Conservation (phyloP, 495 filamentous ascomycete species). For the Beverwykella pulmonaria region DNA sequence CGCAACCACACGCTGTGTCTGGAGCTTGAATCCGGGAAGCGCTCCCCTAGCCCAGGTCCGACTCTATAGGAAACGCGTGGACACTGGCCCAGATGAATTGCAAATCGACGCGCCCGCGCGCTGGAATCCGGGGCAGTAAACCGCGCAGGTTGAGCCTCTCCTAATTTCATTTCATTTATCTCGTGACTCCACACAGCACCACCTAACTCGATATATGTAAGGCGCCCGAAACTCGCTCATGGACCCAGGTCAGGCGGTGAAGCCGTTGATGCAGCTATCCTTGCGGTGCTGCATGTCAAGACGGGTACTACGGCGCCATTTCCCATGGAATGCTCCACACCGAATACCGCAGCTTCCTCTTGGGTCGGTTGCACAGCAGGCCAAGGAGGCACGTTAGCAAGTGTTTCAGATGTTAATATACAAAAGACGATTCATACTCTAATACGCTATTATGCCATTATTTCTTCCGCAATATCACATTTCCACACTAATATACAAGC, state of each 20-base stretch:
- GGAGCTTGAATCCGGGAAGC: constrained; percentile 14
- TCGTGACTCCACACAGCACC: neutral
- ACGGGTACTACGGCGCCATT: constrained; percentile 1
- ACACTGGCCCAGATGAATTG: neutral
- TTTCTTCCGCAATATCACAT: neutral
- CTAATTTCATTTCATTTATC: neutral
- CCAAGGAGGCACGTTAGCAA: neutral
- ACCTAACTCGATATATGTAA: constrained; percentile 4
- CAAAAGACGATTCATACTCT: neutral
- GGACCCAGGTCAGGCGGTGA: constrained; percentile 14
- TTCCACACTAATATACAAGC: too few species aligned
- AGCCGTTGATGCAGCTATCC: constrained; percentile 10
- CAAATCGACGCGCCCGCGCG: neutral
- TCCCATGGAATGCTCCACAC: neutral
- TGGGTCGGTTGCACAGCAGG: neutral
- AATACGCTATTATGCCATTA: neutral
- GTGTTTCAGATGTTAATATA: neutral
- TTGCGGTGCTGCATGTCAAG: neutral
- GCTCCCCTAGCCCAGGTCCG: constrained; percentile 12
- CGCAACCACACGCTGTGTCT: neutral
- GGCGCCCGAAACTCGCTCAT: neutral
- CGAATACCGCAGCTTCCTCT: constrained; percentile 1
- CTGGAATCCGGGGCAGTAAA: neutral
- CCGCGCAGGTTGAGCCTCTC: neutral
- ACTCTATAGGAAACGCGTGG: neutral